phyloP scores from a whole-genome alignment of 2,329 filamentous ascomycete species.

The Colletotrichum filicis region DNA sequence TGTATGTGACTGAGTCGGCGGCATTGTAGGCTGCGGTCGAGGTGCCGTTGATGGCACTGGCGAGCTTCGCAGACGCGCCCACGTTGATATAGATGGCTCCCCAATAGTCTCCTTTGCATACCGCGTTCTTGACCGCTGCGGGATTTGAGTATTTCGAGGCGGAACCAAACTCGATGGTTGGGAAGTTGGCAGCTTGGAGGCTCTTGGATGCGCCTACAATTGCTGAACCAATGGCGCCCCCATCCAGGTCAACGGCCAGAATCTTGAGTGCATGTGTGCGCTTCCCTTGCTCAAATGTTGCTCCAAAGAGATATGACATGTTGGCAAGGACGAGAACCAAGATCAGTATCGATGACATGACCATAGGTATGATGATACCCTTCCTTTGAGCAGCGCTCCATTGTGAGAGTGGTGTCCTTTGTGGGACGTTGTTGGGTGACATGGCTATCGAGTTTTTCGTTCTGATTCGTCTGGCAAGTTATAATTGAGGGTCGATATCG shows the following conservation, averaged over 20 bases:
- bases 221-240: conserved; percentile 45
- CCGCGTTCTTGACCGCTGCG: conserved; percentile 42
- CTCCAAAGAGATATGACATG: conserved; percentile 46
- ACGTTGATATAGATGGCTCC: conserved; percentile 46
- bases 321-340: conserved; percentile 19
- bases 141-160: conserved; percentile 41
- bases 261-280: conserved; percentile 42
- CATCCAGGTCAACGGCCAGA: conserved; percentile 45
- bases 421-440: background rate
- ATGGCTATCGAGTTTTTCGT: background rate
- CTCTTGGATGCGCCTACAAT: conserved; percentile 46
- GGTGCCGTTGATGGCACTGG: conserved; percentile 41
- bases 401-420: conserved; percentile 15
- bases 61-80: conserved; percentile 45
- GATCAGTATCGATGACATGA: conserved; percentile 17
- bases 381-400: conserved; percentile 15
- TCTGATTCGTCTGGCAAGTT: background rate
- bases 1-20: conserved; percentile 44
- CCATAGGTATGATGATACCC: conserved; percentile 1
- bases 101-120: conserved; percentile 51
- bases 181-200: conserved; percentile 44
- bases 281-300: conserved; percentile 40
- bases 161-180: conserved; percentile 43
- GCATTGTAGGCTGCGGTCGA: conserved; percentile 44
- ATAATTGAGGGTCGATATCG: too few species aligned